Base-by-base conservation (phyloP, 345 rosid species). In the Citrus inodora region DNA sequence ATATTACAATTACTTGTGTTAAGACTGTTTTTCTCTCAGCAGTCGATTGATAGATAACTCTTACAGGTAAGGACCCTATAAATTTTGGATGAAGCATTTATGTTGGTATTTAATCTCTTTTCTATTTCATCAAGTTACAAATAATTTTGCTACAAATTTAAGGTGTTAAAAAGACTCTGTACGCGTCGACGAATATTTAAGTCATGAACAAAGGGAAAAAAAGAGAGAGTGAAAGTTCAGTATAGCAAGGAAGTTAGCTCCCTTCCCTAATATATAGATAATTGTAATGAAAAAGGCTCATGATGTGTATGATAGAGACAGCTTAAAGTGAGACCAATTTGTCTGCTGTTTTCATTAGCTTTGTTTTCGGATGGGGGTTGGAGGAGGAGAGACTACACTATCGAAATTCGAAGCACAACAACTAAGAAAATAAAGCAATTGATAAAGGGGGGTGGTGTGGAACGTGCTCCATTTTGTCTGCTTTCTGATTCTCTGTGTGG, bases 241-340 rank as follows among this genome's bases (percentile, higher is more conserved):
- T 2, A 9, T 3, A 8, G 19, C 42, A 33, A 19, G 70, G 70
- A 19, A 7, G 42, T 8, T 66, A 8, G 30, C 72, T 2, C 13
- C 71, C 30, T 32, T 9, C 13, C 71, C 30, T 32, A n/a, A n/a
- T n/a, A 1, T 3, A 21, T 10, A 10, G 30, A 10, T 4, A 56
- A 62, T 42, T 62, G 14, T 32, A 2, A 19, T 28, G 16, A 5
- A 40, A 67, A 63, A 48, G 30, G 7, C 74, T 51, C 4, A 28
- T 53, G 35, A 14, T 68, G 71, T 1, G 14, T 19, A 75, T 65
- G 71, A 76, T 53, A n/a, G 71, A 30, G 65, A 76, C 65, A 55
- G 32, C 28, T 48, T 33, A 53, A 67, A 67, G 55, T 8, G 27
- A 35, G 56, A 53, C 55, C 37, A 76, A 14, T 32, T 66, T 66